These are phyloP conservation scores for Ilyonectria robusta DNA, from an alignment of 2,329 filamentous ascomycete genomes.

Conservation along the genomic window DNA sequence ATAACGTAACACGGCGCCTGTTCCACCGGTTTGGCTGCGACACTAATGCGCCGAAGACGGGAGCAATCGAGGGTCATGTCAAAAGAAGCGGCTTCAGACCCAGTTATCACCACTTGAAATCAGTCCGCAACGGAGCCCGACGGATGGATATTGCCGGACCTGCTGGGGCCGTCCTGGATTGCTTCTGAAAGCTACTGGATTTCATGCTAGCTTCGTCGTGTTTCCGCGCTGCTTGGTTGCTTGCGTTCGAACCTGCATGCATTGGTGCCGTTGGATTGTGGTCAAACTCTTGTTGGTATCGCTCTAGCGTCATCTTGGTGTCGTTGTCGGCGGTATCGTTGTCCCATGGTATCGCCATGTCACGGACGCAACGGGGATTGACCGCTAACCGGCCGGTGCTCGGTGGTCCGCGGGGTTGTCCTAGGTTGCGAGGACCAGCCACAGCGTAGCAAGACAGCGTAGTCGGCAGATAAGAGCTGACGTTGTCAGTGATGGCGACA, in stretches of 20 bases:
- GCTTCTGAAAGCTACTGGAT: slow-evolving; percentile 9
- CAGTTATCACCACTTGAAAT: neutral
- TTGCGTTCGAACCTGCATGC: slow-evolving; percentile 26
- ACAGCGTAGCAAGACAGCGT: slow-evolving; percentile 20
- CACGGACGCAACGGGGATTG: neutral
- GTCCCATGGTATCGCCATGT: neutral
- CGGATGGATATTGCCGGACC: neutral
- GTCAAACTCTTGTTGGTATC: slow-evolving; percentile 13
- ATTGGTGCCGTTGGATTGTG: slow-evolving; percentile 4
- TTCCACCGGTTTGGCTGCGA: slow-evolving; percentile 17
- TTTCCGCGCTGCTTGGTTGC: slow-evolving; percentile 3
- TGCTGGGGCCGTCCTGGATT: neutral
- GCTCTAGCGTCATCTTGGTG: slow-evolving; percentile 2
- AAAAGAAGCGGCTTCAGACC: neutral
- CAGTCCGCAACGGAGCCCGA: neutral
- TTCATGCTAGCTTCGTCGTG: neutral
- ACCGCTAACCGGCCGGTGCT: slow-evolving; percentile 5
- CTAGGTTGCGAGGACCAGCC: slow-evolving; percentile 13
- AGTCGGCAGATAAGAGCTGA: slow-evolving; percentile 19
- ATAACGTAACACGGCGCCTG: slow-evolving; percentile 10
- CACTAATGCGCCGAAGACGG: neutral
- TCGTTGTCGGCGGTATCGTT: neutral
- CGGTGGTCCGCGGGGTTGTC: slow-evolving; percentile 16
- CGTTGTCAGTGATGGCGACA: slow-evolving; percentile 9
- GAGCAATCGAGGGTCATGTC: neutral